Evolutionary conservation across 257 asterid species (phyloP).

Genomic region (Petunia secreta): DNA sequence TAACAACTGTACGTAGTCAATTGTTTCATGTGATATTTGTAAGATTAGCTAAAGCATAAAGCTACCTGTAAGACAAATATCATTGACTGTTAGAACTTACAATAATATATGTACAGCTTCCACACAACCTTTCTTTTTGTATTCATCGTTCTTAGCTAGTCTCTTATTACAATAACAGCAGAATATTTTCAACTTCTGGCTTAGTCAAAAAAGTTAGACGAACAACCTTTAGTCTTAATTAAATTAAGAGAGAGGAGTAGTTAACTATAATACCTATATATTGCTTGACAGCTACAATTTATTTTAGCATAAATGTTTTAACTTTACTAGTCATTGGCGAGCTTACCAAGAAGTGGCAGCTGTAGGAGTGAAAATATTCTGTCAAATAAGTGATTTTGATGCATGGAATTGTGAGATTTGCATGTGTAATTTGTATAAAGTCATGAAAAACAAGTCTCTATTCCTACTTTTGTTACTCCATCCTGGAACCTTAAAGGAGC

Average conservation of each 20-base stretch:
- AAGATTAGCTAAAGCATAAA: neutral
- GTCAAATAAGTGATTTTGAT: slow-evolving; percentile 1
- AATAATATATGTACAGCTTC: neutral
- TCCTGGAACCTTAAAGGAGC: neutral
- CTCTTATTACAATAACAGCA: neutral
- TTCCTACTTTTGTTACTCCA: neutral
- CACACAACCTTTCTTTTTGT: neutral
- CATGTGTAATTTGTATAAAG: neutral
- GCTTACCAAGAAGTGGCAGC: slow-evolving; percentile 23
- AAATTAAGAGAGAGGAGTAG: neutral
- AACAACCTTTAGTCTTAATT: neutral
- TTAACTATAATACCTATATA: neutral
- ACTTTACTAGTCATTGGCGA: neutral
- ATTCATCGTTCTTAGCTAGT: neutral
- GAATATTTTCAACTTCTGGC: neutral
- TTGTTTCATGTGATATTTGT: neutral
- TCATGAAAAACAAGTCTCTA: neutral
- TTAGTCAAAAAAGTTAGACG: neutral
- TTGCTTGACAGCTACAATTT: neutral
- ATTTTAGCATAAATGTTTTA: neutral
- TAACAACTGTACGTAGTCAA: slow-evolving; percentile 31
- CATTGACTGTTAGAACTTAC: neutral
- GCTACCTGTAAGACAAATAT: neutral
- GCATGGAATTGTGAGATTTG: neutral
- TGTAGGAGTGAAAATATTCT: neutral